Base-by-base conservation (phyloP, 1,284 basidiomycete species). In the Ceratobasidium sp. region DNA sequence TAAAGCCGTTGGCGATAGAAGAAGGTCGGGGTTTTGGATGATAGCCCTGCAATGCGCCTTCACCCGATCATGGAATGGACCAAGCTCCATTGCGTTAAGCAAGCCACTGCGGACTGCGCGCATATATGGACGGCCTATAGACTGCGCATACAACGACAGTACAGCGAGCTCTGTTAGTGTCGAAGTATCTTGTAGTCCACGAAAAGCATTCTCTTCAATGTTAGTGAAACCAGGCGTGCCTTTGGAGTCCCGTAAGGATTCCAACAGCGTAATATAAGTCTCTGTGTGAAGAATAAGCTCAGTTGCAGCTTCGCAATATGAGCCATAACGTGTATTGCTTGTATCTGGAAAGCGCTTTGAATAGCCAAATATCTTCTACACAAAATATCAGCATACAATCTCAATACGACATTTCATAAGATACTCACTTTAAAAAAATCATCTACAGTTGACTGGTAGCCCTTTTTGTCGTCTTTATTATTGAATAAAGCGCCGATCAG, bases 391-490 rank as follows among this genome's bases (percentile, higher is more conserved):
- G 58, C 35, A 35, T 37, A 31, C 6, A 53, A 20, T 8, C 51
- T 53, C 20, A 53, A 53, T n/a, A n/a, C 17, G n/a, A 20, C 17
- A 7, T 47, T 47, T 5, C 17, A 26, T 6, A 26, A 28, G 8
- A 17, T 60, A 6, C 56, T 15, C 2, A 71, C 23, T 51, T 76
- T 54, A 76, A 82, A 80, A 76, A 79, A 82, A 35, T 75, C 79
- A 17, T 42, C 3, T 68, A 63, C 63, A 5, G 69, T 68, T 64
- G 82, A 79, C 33, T 82, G 81, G 47, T 81, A 81, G 2, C 83
- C 84, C 42, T 82, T 82, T 77, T 85, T 85, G 65, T 82, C 79
- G 67, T 85, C 82, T 65, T 83, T 82, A 77, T 85, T 80, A 66
- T 82, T 80, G 45, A 84, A 82, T 0, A 83, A 39, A 0, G 78